These are phyloP conservation scores for Daldinia loculata DNA, from an alignment of 495 filamentous ascomycete genomes.

Conservation along the genomic window DNA sequence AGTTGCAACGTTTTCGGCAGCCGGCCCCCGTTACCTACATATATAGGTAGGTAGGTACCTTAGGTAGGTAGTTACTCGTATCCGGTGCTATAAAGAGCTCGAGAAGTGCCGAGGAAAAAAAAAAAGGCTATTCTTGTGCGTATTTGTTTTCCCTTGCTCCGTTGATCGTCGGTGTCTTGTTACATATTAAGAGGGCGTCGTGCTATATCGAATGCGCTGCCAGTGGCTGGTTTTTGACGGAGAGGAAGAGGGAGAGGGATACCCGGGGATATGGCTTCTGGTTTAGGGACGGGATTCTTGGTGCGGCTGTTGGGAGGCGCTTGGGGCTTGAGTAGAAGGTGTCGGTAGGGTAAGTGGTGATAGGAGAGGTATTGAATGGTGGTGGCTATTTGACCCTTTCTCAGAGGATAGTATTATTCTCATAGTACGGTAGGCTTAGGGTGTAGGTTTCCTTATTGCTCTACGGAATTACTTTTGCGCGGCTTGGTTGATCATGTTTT, in stretches of 20 bases:
- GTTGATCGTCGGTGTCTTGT: background rate
- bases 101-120: constrained; percentile 15
- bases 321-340: background rate
- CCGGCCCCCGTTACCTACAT: background rate
- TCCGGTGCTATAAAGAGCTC: background rate
- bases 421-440: background rate
- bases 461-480: background rate
- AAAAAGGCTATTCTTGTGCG: constrained; percentile 15
- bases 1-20: constrained; percentile 19
- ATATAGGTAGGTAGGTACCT: too few relatives aligned
- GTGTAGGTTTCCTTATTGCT: background rate
- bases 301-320: background rate
- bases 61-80: background rate
- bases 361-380: background rate
- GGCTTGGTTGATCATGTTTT: background rate
- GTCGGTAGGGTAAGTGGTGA: background rate
- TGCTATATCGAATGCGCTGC: background rate
- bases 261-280: background rate
- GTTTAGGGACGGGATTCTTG: background rate
- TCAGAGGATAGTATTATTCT: background rate
- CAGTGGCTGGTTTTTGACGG: background rate
- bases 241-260: background rate
- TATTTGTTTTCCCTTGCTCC: background rate
- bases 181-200: background rate
- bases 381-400: background rate